Conservation (phyloP, 2,329 filamentous ascomycete genomes). For the Verticillium nonalfalfae region DNA sequence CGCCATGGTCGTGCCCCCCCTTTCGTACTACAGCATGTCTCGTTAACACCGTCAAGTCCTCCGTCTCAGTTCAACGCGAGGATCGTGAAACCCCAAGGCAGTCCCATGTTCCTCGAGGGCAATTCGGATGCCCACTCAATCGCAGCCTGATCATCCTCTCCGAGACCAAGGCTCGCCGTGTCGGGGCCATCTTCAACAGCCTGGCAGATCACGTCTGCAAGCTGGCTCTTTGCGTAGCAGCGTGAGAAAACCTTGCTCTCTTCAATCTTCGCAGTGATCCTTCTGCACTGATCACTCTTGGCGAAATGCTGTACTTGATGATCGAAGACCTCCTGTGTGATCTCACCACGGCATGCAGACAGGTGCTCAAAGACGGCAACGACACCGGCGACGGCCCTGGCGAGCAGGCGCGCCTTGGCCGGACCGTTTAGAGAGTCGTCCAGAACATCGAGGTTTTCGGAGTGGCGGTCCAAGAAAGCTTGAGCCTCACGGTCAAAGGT, state of each 20-base stretch:
- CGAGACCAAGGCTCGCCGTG: neutral
- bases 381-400: slow-evolving; percentile 26
- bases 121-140: slow-evolving; percentile 21
- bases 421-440: slow-evolving; percentile 19
- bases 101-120: slow-evolving; percentile 25
- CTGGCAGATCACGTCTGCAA: slow-evolving; percentile 23
- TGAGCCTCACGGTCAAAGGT: slow-evolving; percentile 25
- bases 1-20: neutral
- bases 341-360: slow-evolving; percentile 1
- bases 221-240: slow-evolving; percentile 23
- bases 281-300: slow-evolving; percentile 18
- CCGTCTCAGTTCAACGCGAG: slow-evolving; percentile 25
- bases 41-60: neutral
- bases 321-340: slow-evolving; percentile 8
- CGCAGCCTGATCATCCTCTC: slow-evolving; percentile 12
- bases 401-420: slow-evolving; percentile 24
- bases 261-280: slow-evolving; percentile 22
- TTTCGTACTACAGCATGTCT: slow-evolving; percentile 1
- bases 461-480: slow-evolving; percentile 22
- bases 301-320: slow-evolving; percentile 23
- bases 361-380: slow-evolving; percentile 21
- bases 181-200: slow-evolving; percentile 17
- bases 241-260: slow-evolving; percentile 20
- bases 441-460: neutral
- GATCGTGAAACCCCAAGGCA: slow-evolving; percentile 29